Evolutionary conservation across 2,329 filamentous ascomycete genomes (phyloP), one percentile per base, ranked within the genome.

Genomic region (Aspergillus oerlinghausenensis): DNA sequence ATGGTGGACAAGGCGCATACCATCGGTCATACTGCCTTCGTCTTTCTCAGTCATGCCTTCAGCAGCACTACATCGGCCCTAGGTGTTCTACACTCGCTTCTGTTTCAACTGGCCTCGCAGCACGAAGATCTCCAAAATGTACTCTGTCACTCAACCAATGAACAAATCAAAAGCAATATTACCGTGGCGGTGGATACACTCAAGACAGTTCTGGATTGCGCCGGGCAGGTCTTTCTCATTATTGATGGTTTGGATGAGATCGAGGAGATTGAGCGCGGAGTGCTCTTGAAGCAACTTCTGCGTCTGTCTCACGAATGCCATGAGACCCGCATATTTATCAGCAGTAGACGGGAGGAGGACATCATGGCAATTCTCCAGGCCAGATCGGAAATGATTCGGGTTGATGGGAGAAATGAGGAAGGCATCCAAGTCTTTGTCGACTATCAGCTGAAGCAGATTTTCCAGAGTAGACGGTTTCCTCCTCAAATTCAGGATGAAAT

Each of bases 221-320:
- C 52, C 14, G 65, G 59, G 4, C 57, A 52, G 38, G 57, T 55
- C 7, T 70, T 60, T 49, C 35, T 71, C 17, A 55, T 70, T 32
- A 26, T 72, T 17, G 69, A 72, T 56, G 70, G 70, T 3, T 38
- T 71, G 9, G 69, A 72, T 53, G 69, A 72, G 57, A 67, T 69
- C 3, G 59, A 55, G 45, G 66, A 35, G 32, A 61, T 5, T 6
- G 56, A 58, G 28, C 50, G 56, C 19, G 7, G 38, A 4, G 65
- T 26, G 32, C 53, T 50, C 54, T 63, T 55, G 47, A 26, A 29
- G 4, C 38, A 28, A 21, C 19, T 58, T 4, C n/a, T 42, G 3
- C 19, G 48, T 3, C 14, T 58, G 10, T 23, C 53, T 8, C 25
- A 50, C 6, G 17, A 51, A 21, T 56, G 56, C 29, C 26, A 17